These are phyloP conservation scores for Dactylis glomerata DNA, from an alignment of 176 grass and related monocot genomes.

Conservation along the genomic window DNA sequence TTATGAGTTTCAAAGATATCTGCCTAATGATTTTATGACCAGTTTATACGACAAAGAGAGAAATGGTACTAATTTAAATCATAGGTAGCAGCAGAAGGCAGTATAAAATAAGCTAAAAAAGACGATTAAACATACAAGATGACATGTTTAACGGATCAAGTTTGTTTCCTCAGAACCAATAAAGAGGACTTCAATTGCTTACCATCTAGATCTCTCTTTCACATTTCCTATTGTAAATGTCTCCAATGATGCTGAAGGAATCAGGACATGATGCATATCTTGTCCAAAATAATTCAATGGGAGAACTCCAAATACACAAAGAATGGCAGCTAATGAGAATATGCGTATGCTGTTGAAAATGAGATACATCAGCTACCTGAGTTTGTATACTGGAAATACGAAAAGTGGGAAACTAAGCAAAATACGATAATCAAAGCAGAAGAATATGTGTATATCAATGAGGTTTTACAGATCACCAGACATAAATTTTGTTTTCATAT, in stretches of 20 bases:
- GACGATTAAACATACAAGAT: not conserved
- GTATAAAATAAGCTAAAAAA: not conserved
- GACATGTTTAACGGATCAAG: not conserved
- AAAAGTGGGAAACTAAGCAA: not conserved
- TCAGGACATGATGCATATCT: constrained; percentile 52
- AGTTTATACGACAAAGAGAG: not conserved
- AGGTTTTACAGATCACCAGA: not conserved
- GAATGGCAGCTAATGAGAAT: constrained; percentile 74
- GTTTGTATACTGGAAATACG: not conserved
- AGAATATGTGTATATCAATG: not conserved
- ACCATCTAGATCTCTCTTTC: constrained; percentile 60
- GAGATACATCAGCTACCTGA: constrained; percentile 24
- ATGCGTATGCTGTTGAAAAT: constrained; percentile 71
- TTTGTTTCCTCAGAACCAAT: constrained; percentile 28
- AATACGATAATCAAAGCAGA: not conserved
- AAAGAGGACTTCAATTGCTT: constrained; percentile 24
- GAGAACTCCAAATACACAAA: constrained; percentile 83
- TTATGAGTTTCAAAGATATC: not conserved
- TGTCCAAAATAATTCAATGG: constrained; percentile 98
- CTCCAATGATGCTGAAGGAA: constrained; percentile 75
- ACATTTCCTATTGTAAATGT: constrained; percentile 90
- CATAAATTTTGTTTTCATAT: constrained; percentile 7
- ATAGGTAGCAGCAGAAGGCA: not conserved
- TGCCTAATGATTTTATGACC: not conserved
- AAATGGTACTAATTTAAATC: not conserved